Evolutionary conservation across 1,284 basidiomycete genomes (phyloP), one percentile per base, ranked within the genome.

Genomic region (Golubevia sp.): DNA sequence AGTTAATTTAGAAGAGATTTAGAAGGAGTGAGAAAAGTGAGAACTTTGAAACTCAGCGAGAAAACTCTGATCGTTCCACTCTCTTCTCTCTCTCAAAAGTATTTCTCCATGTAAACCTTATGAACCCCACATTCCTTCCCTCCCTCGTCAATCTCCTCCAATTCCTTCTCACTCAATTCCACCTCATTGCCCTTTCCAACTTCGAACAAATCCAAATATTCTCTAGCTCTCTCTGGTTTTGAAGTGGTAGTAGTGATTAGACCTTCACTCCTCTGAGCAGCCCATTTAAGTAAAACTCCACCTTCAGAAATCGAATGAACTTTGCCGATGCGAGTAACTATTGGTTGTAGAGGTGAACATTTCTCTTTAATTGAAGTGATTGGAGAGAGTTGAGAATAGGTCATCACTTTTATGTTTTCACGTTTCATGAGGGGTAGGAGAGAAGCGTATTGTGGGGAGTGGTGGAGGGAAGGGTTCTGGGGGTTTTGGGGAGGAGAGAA

Each of bases 191-290:
- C 53, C 25, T 61, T 13, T 57, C 26, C 44, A 4, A 60, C 20
- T 56, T 74, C 68, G 21, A 74, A 55, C 48, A 66, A 65, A 53
- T 64, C 64, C 13, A 74, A 54, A 50, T 70, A 70, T 52, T 67
- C 68, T 26, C 62, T 64, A 34, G 66, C 65, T 6, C 72, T 60
- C 25, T 64, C 61, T 27, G 69, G 59, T 44, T 74, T 73, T 62
- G 60, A 64, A 23, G 67, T 67, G 6, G 72, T 74, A 6, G 72
- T 72, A 15, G 67, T 69, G 53, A 74, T 71, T 60, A 74, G 73
- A 2, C 71, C 71, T 23, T 67, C 64, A 26, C 70, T 66, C 4
- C 65, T 51, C 59, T 74, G 72, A 20, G 64, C 53, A 13, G 71
- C 72, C 72, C 72, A 74, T 8, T 66, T 60, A 18, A 69, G 65